phyloP scores from a whole-genome alignment of 2,329 filamentous ascomycete species.

The Coleophoma cylindrospora region DNA sequence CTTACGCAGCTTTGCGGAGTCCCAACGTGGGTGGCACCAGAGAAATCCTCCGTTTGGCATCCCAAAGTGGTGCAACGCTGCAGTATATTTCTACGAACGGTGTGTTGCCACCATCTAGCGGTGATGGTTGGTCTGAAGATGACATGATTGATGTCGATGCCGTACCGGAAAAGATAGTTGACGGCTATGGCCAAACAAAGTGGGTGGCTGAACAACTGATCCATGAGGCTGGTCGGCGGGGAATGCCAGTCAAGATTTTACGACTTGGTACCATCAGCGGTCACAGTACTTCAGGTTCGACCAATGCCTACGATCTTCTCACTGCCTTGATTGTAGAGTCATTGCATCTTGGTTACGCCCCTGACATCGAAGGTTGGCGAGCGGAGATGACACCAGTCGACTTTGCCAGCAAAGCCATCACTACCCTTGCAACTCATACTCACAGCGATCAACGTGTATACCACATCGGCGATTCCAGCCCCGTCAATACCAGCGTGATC shows the following conservation, averaged over 20 bases:
- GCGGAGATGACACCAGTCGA: constrained; percentile 83
- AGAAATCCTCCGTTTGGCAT: constrained; percentile 68
- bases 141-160: constrained; percentile 61
- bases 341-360: constrained; percentile 64
- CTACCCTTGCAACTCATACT: constrained; percentile 61
- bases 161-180: constrained; percentile 66
- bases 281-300: constrained; percentile 68
- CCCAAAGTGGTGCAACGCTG: constrained; percentile 62
- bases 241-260: constrained; percentile 69
- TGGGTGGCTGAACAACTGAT: constrained; percentile 69
- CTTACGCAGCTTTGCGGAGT: constrained; percentile 69
- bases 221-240: constrained; percentile 71
- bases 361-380: constrained; percentile 69
- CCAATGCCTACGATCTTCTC: constrained; percentile 74
- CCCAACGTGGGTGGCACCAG: constrained; percentile 77
- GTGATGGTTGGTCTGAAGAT: constrained; percentile 65
- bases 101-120: constrained; percentile 63
- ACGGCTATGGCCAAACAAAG: constrained; percentile 87
- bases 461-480: constrained; percentile 69
- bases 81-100: constrained; percentile 80
- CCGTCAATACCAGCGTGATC: constrained; percentile 59
- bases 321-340: constrained; percentile 75
- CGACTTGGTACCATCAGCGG: constrained; percentile 80
- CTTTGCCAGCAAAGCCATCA: constrained; percentile 71
- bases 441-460: constrained; percentile 61